Conservation (phyloP, 2,329 filamentous ascomycete genomes). For the Cadophora malorum region DNA sequence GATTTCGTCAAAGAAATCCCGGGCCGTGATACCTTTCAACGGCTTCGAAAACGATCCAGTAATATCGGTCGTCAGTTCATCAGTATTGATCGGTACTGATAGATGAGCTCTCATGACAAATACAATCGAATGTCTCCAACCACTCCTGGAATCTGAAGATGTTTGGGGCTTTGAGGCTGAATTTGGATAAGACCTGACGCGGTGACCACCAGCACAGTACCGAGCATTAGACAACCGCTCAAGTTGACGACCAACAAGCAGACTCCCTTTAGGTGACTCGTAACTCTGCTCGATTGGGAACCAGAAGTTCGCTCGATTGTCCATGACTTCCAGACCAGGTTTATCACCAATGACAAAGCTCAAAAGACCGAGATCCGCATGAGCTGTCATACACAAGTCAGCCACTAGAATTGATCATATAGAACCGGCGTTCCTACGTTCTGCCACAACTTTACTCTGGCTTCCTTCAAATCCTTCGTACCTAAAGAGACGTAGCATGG, state of each 20-base stretch:
- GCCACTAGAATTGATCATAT: neutral
- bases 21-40: slow-evolving; percentile 31
- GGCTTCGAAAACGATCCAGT: slow-evolving; percentile 36
- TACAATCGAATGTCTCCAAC: slow-evolving; percentile 40
- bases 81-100: slow-evolving; percentile 36
- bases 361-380: slow-evolving; percentile 39
- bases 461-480: slow-evolving; percentile 36
- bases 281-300: slow-evolving; percentile 38
- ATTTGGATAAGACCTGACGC: slow-evolving; percentile 36
- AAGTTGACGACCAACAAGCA: slow-evolving; percentile 39
- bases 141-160: neutral
- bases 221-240: slow-evolving; percentile 36
- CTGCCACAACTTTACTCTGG: slow-evolving; percentile 36
- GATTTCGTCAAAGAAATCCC: slow-evolving; percentile 33
- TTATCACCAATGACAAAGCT: slow-evolving; percentile 41
- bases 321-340: slow-evolving; percentile 40
- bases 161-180: neutral
- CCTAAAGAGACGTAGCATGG: slow-evolving; percentile 39
- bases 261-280: slow-evolving; percentile 26
- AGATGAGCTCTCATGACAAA: slow-evolving; percentile 41
- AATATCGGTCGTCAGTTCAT: slow-evolving; percentile 37
- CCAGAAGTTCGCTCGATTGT: slow-evolving; percentile 29
- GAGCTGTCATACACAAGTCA: slow-evolving; percentile 29
- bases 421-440: slow-evolving; percentile 28
- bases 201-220: slow-evolving; percentile 38